Evolutionary conservation across 805 yeast genomes (phyloP).

Genomic region (Candida xiaguanensis): DNA sequence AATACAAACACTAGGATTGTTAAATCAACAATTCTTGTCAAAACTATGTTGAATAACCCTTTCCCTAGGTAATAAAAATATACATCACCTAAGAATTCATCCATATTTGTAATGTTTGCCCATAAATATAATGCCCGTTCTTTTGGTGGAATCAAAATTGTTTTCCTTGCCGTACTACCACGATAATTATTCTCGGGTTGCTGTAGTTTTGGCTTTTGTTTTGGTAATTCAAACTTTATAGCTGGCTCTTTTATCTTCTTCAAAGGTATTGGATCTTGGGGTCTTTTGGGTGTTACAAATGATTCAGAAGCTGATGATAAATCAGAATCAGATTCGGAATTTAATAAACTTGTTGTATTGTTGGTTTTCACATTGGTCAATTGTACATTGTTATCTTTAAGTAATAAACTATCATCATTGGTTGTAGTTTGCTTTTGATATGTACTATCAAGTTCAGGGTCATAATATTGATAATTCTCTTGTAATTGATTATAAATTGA

Average conservation of each 20-base stretch:
- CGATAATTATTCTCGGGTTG: conserved; percentile 7
- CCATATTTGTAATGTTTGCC: conserved; percentile 94
- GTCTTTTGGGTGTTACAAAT: conserved; percentile 7
- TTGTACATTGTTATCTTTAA: neutral
- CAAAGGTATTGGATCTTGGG: conserved; percentile 1
- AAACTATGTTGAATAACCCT: conserved; percentile 76
- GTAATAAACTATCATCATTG: conserved; percentile 1
- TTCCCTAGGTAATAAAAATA: conserved; percentile 82
- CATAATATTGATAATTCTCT: conserved; percentile 38
- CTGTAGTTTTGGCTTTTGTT: conserved; percentile 9
- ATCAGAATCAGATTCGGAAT: conserved; percentile 35
- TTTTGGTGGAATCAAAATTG: conserved; percentile 34
- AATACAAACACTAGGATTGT: conserved; percentile 77
- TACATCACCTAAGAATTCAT: conserved; percentile 76
- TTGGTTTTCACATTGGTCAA: conserved; percentile 1
- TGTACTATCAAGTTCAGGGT: conserved; percentile 26
- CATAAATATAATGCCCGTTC: conserved; percentile 91
- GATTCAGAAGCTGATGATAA: conserved; percentile 20
- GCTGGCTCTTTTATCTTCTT: conserved; percentile 2
- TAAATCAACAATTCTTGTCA: conserved; percentile 63
- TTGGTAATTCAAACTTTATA: conserved; percentile 8
- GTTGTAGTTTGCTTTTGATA: conserved; percentile 7
- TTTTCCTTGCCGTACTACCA: conserved; percentile 8
- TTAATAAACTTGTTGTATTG: conserved; percentile 17
- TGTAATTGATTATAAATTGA: conserved; percentile 40